Percentiles rank a stretch among this genome's conserved stretches.
Evolutionary conservation across 495 filamentous ascomycete species (phyloP).

Genomic region (Cairneyella variabilis): DNA sequence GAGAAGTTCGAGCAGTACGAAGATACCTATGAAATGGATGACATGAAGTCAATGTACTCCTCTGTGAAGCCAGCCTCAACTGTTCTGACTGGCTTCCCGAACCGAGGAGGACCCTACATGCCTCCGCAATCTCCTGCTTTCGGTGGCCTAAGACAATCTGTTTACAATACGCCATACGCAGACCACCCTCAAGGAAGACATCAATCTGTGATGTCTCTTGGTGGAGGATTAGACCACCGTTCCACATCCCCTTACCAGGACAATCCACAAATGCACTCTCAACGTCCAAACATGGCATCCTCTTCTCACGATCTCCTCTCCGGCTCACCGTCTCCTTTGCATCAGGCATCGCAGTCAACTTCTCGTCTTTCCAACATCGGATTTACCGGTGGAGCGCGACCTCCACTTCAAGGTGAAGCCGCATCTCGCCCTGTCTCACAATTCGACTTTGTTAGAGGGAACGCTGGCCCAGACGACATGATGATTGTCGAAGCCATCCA

Average conservation of each 20-base stretch:
- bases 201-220: constrained; percentile 49
- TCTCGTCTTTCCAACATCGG: no score
- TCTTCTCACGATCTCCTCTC: constrained; percentile 20
- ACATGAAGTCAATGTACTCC: constrained; percentile 94
- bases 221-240: constrained; percentile 29
- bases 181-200: constrained; percentile 22
- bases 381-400: constrained; percentile 34
- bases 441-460: constrained; percentile 70
- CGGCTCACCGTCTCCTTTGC: constrained; percentile 8
- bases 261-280: constrained; percentile 25
- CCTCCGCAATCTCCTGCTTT: constrained; percentile 75
- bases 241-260: constrained; percentile 49
- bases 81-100: constrained; percentile 82
- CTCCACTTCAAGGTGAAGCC: constrained; percentile 37
- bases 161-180: constrained; percentile 26
- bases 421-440: constrained; percentile 57
- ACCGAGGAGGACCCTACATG: constrained; percentile 63
- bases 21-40: constrained; percentile 89
- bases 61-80: constrained; percentile 90
- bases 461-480: constrained; percentile 67
- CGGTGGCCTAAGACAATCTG: constrained; percentile 54
- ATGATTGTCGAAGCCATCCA: constrained; percentile 81
- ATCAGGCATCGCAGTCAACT: constrained; percentile 34
- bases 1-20: constrained; percentile 70
- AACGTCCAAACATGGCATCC: constrained; percentile 22